Evolutionary conservation across 2,329 filamentous ascomycete species (phyloP), one percentile per base, ranked within the genome.

Genomic region (Chrysosporium queenslandicum): DNA sequence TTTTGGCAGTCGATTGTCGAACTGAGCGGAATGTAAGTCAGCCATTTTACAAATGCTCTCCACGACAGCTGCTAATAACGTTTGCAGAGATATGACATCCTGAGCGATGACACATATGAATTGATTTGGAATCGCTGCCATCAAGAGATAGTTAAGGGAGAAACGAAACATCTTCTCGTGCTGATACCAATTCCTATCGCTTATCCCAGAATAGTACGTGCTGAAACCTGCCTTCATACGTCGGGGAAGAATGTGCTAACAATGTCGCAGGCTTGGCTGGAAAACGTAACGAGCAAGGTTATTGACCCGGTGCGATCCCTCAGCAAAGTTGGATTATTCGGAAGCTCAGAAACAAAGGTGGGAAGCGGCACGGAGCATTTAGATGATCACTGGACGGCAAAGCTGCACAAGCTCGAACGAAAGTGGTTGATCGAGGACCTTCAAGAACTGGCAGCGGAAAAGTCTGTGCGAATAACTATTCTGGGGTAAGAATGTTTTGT

Each of bases 341-440:
- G 88, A 55, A 77, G 77, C 11, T 81, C 94, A 40, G 75, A 94
- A 36, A 95, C 95, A 71, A 86, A 86, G 59, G 90, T 95, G 60
- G 90, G 96, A 63, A 89, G 88, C 20, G 88, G 88, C 16, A 86
- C 92, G 4, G 92, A 97, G 68, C 86, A 97, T 12, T 74, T 94
- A 25, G 90, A 95, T 64, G 92, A 97, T 67, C 91, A 98, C 65
- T 98, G 92, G 92, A 96, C 91, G 0, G 87, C 91, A 34, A 94
- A 88, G 65, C 87, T 89, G 64, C 90, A 97, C 72, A 98, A 97
- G 66, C 77, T 81, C 23, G 92, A 98, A 69, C 82, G 92, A 47
- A 87, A 83, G 56, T 85, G 87, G 68, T 77, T 97, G 56, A 81
- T 98, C 37, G 86, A 92, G 64, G 89, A 96, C 61, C 74, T 98